Percentiles rank a stretch among this genome's conserved stretches.
phyloP scores from a whole-genome alignment of 2,329 filamentous ascomycete genomes.

The Diaporthe citri region DNA sequence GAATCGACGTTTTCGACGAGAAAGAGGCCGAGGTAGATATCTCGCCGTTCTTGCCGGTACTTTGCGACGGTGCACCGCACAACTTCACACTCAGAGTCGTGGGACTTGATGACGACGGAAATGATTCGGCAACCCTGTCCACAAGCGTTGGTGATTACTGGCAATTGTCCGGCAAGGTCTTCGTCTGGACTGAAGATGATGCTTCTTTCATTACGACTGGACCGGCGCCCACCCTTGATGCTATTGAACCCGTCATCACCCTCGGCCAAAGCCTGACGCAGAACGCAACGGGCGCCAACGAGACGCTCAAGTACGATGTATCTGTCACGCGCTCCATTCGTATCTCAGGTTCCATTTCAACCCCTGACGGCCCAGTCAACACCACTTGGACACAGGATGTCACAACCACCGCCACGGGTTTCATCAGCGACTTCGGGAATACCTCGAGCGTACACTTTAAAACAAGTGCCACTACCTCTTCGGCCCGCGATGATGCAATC shows the following conservation, averaged over 20 bases:
- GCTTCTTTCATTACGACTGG: constrained; percentile 66
- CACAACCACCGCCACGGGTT: constrained; percentile 64
- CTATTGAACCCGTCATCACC: constrained; percentile 57
- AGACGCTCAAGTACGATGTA: constrained; percentile 70
- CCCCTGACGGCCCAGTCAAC: constrained; percentile 51
- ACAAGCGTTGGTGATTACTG: constrained; percentile 75
- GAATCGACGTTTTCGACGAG: constrained; percentile 83
- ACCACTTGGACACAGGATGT: constrained; percentile 71
- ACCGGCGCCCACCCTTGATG: constrained; percentile 48
- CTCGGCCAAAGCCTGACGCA: constrained; percentile 62
- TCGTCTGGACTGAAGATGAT: constrained; percentile 75
- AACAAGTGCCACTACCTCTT: background rate
- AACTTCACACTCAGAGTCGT: constrained; percentile 76
- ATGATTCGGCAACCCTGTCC: constrained; percentile 61
- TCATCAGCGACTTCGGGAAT: constrained; percentile 52
- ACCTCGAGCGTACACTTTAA: constrained; percentile 1
- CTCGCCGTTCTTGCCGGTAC: constrained; percentile 77
- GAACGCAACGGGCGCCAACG: constrained; percentile 65
- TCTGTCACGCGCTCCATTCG: constrained; percentile 66
- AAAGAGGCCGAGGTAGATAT: constrained; percentile 86
- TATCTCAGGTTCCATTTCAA: constrained; percentile 64
- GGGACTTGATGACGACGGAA: constrained; percentile 71
- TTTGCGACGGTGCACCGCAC: constrained; percentile 75
- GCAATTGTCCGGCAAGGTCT: constrained; percentile 85
- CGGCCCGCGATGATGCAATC: constrained; percentile 55